Evolutionary conservation across 805 yeast species (phyloP).

Genomic region (Blastobotrys terrestris): DNA sequence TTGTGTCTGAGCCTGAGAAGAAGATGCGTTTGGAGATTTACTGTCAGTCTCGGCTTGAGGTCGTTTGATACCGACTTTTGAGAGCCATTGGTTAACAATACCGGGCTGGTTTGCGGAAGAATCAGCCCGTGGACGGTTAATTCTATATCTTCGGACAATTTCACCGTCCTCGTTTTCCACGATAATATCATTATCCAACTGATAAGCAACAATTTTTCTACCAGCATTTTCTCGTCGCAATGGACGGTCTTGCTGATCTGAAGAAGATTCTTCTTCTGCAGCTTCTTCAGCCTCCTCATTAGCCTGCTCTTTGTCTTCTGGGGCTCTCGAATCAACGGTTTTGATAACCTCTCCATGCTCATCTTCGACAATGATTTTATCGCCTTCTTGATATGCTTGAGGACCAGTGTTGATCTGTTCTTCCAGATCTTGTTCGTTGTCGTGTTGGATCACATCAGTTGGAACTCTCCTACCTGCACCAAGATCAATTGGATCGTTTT

Average conservation of each 20-base stretch:
- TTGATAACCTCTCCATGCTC: conserved; percentile 74
- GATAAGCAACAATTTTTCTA: conserved; percentile 61
- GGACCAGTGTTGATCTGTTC: conserved; percentile 23
- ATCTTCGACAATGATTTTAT: conserved; percentile 69
- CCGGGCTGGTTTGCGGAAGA: not conserved
- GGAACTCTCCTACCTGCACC: conserved; percentile 14
- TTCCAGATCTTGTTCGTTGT: conserved; percentile 18
- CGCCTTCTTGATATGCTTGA: conserved; percentile 64
- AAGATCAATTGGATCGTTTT: conserved; percentile 19
- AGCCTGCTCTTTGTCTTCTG: not conserved
- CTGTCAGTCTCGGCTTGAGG: conserved; percentile 17
- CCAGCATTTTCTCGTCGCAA: conserved; percentile 1
- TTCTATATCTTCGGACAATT: conserved; percentile 71
- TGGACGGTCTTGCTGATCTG: not conserved
- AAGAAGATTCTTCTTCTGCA: not conserved
- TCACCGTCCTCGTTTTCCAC: conserved; percentile 93
- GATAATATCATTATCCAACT: conserved; percentile 67
- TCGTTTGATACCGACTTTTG: conserved; percentile 47
- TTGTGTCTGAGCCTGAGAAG: not conserved
- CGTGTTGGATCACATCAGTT: conserved; percentile 13
- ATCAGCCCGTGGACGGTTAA: conserved; percentile 35
- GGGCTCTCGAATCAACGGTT: conserved; percentile 33
- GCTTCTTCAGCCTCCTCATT: not conserved
- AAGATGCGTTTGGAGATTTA: conserved; percentile 5
- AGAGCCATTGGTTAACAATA: conserved; percentile 39